These are phyloP conservation scores for Coffea canephora DNA, from an alignment of 257 asterid species.

Conservation along the genomic window DNA sequence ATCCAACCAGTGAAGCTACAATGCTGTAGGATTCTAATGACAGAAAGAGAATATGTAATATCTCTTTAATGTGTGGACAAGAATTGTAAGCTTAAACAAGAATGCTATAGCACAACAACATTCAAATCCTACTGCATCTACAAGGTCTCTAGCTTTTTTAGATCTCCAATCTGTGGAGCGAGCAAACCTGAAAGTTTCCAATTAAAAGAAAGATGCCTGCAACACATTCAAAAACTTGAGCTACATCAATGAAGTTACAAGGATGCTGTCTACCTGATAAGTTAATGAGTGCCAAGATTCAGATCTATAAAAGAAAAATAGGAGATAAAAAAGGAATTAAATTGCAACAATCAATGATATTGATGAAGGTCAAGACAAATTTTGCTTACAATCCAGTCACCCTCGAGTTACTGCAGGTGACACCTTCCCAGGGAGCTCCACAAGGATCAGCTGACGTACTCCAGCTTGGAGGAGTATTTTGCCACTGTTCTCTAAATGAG, in stretches of 20 bases:
- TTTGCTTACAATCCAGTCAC: slow-evolving; percentile 57
- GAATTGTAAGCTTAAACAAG: no score
- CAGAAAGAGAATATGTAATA: not conserved
- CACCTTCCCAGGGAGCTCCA: slow-evolving; percentile 59
- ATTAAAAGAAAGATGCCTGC: slow-evolving; percentile 74
- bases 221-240: no score
- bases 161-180: slow-evolving; percentile 70
- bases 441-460: slow-evolving; percentile 64
- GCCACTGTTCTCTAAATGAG: slow-evolving; percentile 69
- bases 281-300: no score
- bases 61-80: not conserved
- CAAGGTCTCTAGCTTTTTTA: slow-evolving; percentile 58
- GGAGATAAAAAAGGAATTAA: no score
- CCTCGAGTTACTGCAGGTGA: slow-evolving; percentile 62
- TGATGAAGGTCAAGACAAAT: no score
- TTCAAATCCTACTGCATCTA: slow-evolving; percentile 23
- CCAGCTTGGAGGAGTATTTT: slow-evolving; percentile 67
- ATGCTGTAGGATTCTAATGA: slow-evolving; percentile 66
- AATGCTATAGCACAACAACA: not conserved
- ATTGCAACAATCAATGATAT: no score
- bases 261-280: no score
- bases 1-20: slow-evolving; percentile 68
- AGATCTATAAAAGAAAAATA: no score
- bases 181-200: slow-evolving; percentile 64
- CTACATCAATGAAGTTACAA: no score